Conservation (phyloP, 768 basidiomycete genomes). For the Neoboletus brunneissimus region DNA sequence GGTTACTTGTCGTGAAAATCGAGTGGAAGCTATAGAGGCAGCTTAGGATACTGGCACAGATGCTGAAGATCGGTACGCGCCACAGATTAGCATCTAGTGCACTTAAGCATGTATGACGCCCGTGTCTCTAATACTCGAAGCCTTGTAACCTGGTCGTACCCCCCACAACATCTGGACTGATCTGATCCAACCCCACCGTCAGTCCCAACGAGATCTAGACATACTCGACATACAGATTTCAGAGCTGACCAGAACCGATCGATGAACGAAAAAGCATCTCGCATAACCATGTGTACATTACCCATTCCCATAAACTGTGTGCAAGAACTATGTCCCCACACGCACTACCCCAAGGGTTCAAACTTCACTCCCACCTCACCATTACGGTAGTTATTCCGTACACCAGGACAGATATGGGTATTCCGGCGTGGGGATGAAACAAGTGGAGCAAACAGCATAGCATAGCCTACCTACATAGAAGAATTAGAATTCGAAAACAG, state of each 20-base stretch:
- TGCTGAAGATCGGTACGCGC: background rate
- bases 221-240: background rate
- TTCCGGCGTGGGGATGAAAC: background rate
- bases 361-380: background rate
- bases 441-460: background rate
- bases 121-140: background rate
- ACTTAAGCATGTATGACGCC: background rate
- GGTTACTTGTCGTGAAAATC: conserved; percentile 6
- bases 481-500: background rate
- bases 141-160: background rate
- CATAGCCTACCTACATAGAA: too few relatives aligned
- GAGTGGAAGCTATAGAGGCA: background rate
- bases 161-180: too few relatives aligned
- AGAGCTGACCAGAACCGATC: too few relatives aligned
- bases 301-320: too few relatives aligned
- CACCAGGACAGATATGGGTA: too few relatives aligned
- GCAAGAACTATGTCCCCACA: too few relatives aligned
- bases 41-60: background rate
- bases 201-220: too few relatives aligned
- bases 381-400: background rate
- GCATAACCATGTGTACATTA: too few relatives aligned
- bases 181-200: too few relatives aligned
- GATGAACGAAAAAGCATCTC: too few relatives aligned
- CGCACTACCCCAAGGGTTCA: too few relatives aligned
- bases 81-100: background rate